These are phyloP conservation scores for Adansonia grandidieri DNA, from an alignment of 441 rosid genomes.

Conservation along the genomic window DNA sequence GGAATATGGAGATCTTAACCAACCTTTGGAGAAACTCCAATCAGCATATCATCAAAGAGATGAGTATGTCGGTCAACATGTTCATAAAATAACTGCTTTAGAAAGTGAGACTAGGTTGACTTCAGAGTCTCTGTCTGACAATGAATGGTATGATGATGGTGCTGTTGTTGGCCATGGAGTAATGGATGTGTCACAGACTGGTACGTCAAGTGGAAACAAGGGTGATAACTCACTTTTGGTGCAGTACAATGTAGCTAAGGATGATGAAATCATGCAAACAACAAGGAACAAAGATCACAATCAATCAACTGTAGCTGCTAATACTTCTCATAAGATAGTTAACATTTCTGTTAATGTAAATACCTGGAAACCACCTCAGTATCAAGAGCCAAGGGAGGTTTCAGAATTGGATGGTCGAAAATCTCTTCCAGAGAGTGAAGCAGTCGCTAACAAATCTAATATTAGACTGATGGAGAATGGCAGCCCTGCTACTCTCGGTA, in stretches of 20 bases:
- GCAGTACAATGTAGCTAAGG: slow-evolving; percentile 44
- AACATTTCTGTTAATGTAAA: slow-evolving; percentile 52
- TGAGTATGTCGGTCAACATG: slow-evolving; percentile 46
- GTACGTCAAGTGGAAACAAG: slow-evolving; percentile 46
- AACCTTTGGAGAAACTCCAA: slow-evolving; percentile 36
- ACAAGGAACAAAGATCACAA: slow-evolving; percentile 38
- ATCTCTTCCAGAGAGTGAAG: slow-evolving; percentile 42
- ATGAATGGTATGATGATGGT: slow-evolving; percentile 55
- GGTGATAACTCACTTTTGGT: slow-evolving; percentile 43
- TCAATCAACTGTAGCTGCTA: slow-evolving; percentile 44
- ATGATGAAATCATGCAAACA: slow-evolving; percentile 42
- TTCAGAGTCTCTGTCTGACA: slow-evolving; percentile 45
- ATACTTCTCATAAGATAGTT: slow-evolving; percentile 36
- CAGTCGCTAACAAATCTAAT: slow-evolving; percentile 41
- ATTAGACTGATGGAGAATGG: slow-evolving; percentile 45
- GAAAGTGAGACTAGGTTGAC: slow-evolving; percentile 51
- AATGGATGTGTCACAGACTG: slow-evolving; percentile 39
- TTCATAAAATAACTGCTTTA: slow-evolving; percentile 36
- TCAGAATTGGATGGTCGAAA: slow-evolving; percentile 46
- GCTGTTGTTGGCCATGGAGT: slow-evolving; percentile 34
- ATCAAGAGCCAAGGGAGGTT: slow-evolving; percentile 49
- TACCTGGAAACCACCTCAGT: slow-evolving; percentile 52
- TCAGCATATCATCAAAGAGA: slow-evolving; percentile 38
- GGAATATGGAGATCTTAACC: slow-evolving; percentile 39
- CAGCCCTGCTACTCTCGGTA: slow-evolving; percentile 38